A percentile compares a stretch with the other conserved stretches of the same genome.
Evolutionary conservation across 75 land plant genomes (phyloP).

Genomic region (Larix kaempferi): DNA sequence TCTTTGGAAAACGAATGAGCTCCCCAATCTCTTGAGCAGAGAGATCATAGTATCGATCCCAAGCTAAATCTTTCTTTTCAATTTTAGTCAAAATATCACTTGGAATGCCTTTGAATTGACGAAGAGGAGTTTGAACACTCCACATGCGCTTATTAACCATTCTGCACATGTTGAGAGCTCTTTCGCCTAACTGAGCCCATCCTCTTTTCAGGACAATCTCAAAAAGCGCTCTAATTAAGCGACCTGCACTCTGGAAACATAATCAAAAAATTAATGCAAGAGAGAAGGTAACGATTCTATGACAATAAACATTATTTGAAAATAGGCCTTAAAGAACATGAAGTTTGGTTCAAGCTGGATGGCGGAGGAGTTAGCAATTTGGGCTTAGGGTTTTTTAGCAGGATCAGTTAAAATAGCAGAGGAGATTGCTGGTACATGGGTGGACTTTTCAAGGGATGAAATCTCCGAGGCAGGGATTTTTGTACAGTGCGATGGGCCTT

Average conservation of each 20-base stretch:
- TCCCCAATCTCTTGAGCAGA: slow-evolving; percentile 91
- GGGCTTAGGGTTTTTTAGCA: too few species aligned
- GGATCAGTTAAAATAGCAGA: too few species aligned
- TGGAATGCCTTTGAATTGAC: slow-evolving; percentile 90
- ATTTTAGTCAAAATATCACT: slow-evolving; percentile 81
- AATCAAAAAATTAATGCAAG: background rate
- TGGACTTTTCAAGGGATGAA: too few species aligned
- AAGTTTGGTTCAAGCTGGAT: too few species aligned
- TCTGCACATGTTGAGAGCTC: slow-evolving; percentile 84
- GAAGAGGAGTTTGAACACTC: slow-evolving; percentile 95
- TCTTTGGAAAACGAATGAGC: slow-evolving; percentile 72
- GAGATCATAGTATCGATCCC: slow-evolving; percentile 97
- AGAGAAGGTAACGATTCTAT: background rate
- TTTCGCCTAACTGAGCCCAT: slow-evolving; percentile 92
- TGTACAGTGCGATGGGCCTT: too few species aligned
- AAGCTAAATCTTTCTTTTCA: slow-evolving; percentile 91
- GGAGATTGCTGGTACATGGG: too few species aligned
- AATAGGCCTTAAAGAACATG: background rate
- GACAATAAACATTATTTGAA: background rate
- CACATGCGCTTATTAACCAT: slow-evolving; percentile 94
- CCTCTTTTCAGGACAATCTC: slow-evolving; percentile 90
- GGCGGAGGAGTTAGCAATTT: too few species aligned
- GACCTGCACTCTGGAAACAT: slow-evolving; percentile 75
- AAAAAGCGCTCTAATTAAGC: slow-evolving; percentile 85
- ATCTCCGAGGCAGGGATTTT: too few species aligned